These are phyloP conservation scores for Coemansia nantahalensis DNA, from an alignment of 192 early-diverging fungal genomes.

Conservation along the genomic window DNA sequence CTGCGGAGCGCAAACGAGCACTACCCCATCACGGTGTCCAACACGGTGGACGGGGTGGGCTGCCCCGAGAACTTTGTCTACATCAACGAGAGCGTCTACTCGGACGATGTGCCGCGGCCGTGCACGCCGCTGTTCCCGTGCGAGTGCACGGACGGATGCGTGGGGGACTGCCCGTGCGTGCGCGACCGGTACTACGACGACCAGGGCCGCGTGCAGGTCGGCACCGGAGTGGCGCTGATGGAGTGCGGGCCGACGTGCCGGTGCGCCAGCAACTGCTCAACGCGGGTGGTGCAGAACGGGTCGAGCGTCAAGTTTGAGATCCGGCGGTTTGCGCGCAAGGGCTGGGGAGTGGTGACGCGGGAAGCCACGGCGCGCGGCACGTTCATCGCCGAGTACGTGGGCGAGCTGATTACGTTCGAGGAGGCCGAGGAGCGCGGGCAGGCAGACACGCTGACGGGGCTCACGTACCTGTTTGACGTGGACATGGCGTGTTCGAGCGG, in stretches of 20 bases:
- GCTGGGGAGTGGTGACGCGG: conserved; percentile 50
- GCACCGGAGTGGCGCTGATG: conserved; percentile 10
- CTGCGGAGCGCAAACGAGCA: conserved; percentile 14
- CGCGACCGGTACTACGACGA: conserved; percentile 25
- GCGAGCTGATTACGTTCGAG: conserved; percentile 82
- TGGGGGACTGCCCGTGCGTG: conserved; percentile 22
- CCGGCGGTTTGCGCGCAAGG: conserved; percentile 35
- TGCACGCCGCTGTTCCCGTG: conserved; percentile 37
- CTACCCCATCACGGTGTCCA: conserved; percentile 24
- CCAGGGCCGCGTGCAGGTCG: conserved; percentile 19
- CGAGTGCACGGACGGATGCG: conserved; percentile 25
- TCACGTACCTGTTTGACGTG: conserved; percentile 68
- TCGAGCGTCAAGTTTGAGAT: conserved; percentile 34
- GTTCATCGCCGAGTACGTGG: conserved; percentile 96
- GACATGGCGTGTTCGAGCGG: conserved; percentile 76
- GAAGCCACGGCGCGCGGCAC: conserved; percentile 43
- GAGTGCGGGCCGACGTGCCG: conserved; percentile 44
- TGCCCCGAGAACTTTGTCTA: conserved; percentile 36
- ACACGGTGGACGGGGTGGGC: conserved; percentile 38
- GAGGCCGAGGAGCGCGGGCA: conserved; percentile 71
- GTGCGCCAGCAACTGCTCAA: conserved; percentile 35
- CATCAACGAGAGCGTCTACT: conserved; percentile 34
- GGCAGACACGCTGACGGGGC: conserved; percentile 18
- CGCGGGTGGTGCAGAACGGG: conserved; percentile 47
- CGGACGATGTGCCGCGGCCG: conserved; percentile 42